These are phyloP conservation scores for Oryza australiensis DNA, from an alignment of 176 grass and related monocot species.

Conservation along the genomic window DNA sequence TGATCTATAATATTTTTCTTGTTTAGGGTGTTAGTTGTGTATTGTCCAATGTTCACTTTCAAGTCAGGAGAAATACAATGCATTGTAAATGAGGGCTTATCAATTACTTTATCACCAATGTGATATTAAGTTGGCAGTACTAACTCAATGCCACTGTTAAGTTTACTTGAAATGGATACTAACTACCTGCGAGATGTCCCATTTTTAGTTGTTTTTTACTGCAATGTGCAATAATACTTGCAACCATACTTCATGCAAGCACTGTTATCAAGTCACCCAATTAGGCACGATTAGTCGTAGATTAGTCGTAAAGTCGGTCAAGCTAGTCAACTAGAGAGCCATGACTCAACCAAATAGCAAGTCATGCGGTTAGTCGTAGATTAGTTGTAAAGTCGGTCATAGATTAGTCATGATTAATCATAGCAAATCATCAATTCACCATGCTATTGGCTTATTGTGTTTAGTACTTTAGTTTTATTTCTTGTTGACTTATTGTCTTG, in stretches of 20 bases:
- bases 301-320: no score
- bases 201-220: not conserved
- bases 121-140: not conserved
- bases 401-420: no score
- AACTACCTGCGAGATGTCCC: not conserved
- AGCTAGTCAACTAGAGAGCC: no score
- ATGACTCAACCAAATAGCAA: no score
- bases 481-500: no score
- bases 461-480: no score
- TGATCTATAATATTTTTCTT: not conserved
- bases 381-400: no score
- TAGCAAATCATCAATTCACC: no score
- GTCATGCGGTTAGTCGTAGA: no score
- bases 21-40: conserved; percentile 17
- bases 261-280: no score
- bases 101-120: conserved; percentile 7
- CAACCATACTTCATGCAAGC: not conserved
- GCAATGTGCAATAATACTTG: not conserved
- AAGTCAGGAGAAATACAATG: not conserved
- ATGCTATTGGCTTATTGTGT: no score
- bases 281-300: no score
- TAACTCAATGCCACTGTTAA: not conserved
- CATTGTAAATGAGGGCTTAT: conserved; percentile 13
- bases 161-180: not conserved
- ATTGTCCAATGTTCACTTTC: conserved; percentile 2